Evolutionary conservation across 208 protist species (phyloP).

Genomic region (Crithidia brevicula): DNA sequence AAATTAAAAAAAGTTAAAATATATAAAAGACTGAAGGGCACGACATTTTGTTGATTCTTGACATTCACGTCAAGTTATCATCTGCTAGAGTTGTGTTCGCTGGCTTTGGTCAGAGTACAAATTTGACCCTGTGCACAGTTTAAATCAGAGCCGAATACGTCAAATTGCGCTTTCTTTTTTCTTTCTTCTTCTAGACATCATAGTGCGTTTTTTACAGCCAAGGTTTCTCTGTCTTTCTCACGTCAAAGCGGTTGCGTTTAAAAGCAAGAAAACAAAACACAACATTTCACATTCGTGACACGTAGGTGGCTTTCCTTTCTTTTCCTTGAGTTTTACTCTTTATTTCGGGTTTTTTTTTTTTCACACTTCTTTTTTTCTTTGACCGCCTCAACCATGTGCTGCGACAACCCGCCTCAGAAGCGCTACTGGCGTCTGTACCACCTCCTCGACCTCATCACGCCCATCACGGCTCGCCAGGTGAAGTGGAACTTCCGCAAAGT

Average conservation of each 20-base stretch:
- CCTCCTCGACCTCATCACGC: conserved; percentile 75
- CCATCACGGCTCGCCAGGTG: conserved; percentile 74
- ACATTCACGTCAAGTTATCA: too few relatives aligned
- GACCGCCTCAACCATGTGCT: conserved; percentile 27
- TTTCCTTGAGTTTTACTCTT: conserved; percentile 20
- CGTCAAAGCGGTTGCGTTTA: too few relatives aligned
- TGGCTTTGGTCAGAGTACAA: too few relatives aligned
- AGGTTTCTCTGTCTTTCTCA: not conserved
- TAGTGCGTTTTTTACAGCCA: conserved; percentile 5
- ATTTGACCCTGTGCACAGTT: too few relatives aligned
- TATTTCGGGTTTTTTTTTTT: conserved; percentile 3
- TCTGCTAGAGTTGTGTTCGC: not conserved
- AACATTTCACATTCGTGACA: too few relatives aligned
- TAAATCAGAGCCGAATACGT: too few relatives aligned
- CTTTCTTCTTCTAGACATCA: not conserved
- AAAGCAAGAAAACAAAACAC: too few relatives aligned
- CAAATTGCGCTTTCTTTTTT: not conserved
- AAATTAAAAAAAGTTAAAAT: too few relatives aligned
- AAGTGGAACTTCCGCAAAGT: conserved; percentile 89
- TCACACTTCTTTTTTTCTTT: not conserved
- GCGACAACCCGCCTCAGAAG: conserved; percentile 40
- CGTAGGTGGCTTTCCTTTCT: too few relatives aligned
- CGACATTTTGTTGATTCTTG: too few relatives aligned
- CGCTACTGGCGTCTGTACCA: conserved; percentile 87
- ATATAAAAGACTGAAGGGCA: too few relatives aligned